Conservation (phyloP, 2,329 filamentous ascomycete species). For the Penicillium concentricum region DNA sequence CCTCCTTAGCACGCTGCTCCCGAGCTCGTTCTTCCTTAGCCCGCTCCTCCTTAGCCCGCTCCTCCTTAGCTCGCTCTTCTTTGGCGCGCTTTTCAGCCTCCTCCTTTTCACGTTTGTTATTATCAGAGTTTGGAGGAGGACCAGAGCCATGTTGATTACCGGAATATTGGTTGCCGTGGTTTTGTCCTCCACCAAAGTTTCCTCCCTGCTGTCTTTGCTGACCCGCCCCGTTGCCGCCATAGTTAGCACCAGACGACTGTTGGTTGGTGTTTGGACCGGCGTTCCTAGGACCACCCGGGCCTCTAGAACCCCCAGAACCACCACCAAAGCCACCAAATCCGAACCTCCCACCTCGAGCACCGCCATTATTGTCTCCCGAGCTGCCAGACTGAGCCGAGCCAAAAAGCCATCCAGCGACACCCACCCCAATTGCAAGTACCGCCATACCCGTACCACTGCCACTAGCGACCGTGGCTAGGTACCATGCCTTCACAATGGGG, state of each 20-base stretch:
- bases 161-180: slow-evolving; percentile 32
- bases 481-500: slow-evolving; percentile 73
- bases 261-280: slow-evolving; percentile 20
- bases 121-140: slow-evolving; percentile 19
- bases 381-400: slow-evolving; percentile 61
- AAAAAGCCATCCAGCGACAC: slow-evolving; percentile 73
- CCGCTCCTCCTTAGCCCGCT: slow-evolving; percentile 28
- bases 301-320: slow-evolving; percentile 12
- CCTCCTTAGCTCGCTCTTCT: slow-evolving; percentile 32
- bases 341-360: slow-evolving; percentile 24
- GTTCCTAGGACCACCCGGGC: slow-evolving; percentile 17
- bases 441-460: slow-evolving; percentile 73
- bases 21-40: slow-evolving; percentile 26
- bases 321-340: slow-evolving; percentile 23
- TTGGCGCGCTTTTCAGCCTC: slow-evolving; percentile 24
- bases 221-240: slow-evolving; percentile 18
- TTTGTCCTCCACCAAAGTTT: slow-evolving; percentile 30
- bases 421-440: slow-evolving; percentile 70
- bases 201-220: slow-evolving; percentile 27
- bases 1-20: slow-evolving; percentile 8
- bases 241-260: slow-evolving; percentile 26
- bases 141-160: slow-evolving; percentile 36
- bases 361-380: slow-evolving; percentile 28
- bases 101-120: slow-evolving; percentile 14
- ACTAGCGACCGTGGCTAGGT: slow-evolving; percentile 66